Evolutionary conservation across 164 flowering plant species (phyloP).

Genomic region (Cinnamomum micranthum): DNA sequence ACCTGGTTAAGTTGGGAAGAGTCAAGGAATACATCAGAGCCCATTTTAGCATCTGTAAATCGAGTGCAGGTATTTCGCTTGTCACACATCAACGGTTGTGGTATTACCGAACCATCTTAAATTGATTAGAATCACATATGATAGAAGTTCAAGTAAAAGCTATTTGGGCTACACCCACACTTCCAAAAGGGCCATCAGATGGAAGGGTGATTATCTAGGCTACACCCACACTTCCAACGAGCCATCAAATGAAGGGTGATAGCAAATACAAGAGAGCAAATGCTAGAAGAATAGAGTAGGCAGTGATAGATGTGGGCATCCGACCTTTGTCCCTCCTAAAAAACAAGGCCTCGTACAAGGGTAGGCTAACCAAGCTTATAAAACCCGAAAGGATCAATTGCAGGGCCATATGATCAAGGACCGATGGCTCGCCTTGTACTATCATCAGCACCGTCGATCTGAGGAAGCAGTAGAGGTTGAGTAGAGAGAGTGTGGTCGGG

Average conservation of each 20-base stretch:
- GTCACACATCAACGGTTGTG: no score
- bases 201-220: background rate
- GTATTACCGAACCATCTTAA: no score
- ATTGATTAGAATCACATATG: background rate
- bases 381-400: constrained; percentile 23
- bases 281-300: constrained; percentile 11
- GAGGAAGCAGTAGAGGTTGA: constrained; percentile 23
- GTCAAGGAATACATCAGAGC: no score
- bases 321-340: constrained; percentile 30
- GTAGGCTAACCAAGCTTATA: constrained; percentile 21
- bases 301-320: constrained; percentile 22
- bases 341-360: constrained; percentile 27
- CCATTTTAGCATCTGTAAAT: no score
- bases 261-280: constrained; percentile 6
- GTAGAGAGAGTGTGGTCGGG: constrained; percentile 32
- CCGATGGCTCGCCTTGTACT: background rate
- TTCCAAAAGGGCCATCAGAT: background rate
- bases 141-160: background rate
- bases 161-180: background rate
- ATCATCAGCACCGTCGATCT: background rate
- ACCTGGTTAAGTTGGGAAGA: no score
- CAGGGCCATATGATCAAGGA: constrained; percentile 15
- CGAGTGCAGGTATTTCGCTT: no score
- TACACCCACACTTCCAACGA: background rate
- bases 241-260: constrained; percentile 17